These are phyloP conservation scores for Leccinum barrowsii DNA, from an alignment of 768 basidiomycete genomes.

Conservation along the genomic window DNA sequence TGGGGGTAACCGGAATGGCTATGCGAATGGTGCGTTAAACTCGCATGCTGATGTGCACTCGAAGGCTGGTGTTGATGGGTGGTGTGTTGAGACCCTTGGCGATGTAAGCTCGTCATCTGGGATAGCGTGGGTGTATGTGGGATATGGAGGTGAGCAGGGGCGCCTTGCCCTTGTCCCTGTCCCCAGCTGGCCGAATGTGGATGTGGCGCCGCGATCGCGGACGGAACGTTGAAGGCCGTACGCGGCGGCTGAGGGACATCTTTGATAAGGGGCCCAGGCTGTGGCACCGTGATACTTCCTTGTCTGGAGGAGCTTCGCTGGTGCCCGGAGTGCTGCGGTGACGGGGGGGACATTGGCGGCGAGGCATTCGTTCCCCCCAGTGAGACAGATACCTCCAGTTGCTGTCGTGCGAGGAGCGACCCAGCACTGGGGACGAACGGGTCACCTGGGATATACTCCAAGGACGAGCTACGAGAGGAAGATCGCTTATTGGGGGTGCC, in stretches of 20 bases:
- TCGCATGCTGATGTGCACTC: slow-evolving; percentile 11
- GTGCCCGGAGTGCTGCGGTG: slow-evolving; percentile 16
- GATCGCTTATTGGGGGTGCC: slow-evolving; percentile 3
- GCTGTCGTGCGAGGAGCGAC: slow-evolving; percentile 9
- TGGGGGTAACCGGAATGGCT: slow-evolving; percentile 8
- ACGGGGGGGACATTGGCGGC: slow-evolving; percentile 14
- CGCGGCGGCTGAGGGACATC: slow-evolving; percentile 21
- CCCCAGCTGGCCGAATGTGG: slow-evolving; percentile 6
- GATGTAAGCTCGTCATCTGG: slow-evolving; percentile 13
- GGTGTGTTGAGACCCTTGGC: slow-evolving; percentile 18
- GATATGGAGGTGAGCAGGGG: slow-evolving; percentile 1
- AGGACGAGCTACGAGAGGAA: slow-evolving; percentile 21
- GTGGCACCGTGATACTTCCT: slow-evolving; percentile 16
- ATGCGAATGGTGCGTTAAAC: slow-evolving; percentile 10
- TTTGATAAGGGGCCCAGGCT: slow-evolving; percentile 10
- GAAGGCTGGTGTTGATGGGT: slow-evolving; percentile 8
- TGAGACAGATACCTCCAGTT: slow-evolving; percentile 1
- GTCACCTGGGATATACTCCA: slow-evolving; percentile 15
- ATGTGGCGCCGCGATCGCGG: slow-evolving; percentile 15
- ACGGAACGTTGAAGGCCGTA: slow-evolving; percentile 10
- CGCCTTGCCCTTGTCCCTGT: slow-evolving; percentile 7
- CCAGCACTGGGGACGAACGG: slow-evolving; percentile 10
- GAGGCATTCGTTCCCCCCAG: slow-evolving; percentile 4
- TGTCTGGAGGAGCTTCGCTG: slow-evolving; percentile 19
- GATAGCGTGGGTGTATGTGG: not conserved